phyloP scores from a whole-genome alignment of 768 basidiomycete genomes.

The Naganishia antarctica region DNA sequence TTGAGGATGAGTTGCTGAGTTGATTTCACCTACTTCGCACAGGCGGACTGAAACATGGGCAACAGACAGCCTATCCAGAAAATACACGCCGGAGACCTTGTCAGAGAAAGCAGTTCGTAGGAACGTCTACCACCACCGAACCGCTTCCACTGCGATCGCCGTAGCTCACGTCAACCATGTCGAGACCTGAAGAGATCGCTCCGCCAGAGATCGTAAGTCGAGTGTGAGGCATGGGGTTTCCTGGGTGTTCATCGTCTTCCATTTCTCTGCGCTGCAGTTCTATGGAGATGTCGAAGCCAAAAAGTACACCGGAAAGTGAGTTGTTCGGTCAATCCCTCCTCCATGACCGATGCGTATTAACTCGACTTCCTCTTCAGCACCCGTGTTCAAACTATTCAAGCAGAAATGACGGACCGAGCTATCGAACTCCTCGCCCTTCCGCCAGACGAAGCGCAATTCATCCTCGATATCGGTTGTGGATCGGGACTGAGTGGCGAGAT shows the following conservation, averaged over 20 bases:
- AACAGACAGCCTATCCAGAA: too few species aligned
- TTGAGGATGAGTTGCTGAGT: background rate
- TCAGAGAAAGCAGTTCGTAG: too few species aligned
- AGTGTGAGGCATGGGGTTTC: too few species aligned
- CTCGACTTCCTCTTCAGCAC: conserved; percentile 55
- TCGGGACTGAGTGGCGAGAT: conserved; percentile 96
- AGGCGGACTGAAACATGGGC: too few species aligned
- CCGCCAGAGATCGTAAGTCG: conserved; percentile 83
- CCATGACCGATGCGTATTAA: background rate
- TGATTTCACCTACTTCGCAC: too few species aligned
- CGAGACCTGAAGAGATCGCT: conserved; percentile 78
- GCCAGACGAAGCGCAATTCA: conserved; percentile 69
- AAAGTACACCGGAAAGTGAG: conserved; percentile 93
- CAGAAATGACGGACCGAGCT: conserved; percentile 94
- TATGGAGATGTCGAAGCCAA: conserved; percentile 92
- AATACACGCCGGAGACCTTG: too few species aligned
- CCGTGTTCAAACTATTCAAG: conserved; percentile 92
- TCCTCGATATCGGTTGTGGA: conserved; percentile 95
- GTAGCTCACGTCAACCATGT: too few species aligned
- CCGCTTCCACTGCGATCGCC: too few species aligned
- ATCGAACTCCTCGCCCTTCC: conserved; percentile 83
- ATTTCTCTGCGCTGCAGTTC: conserved; percentile 71
- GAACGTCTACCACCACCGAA: too few species aligned
- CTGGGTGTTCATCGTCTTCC: too few species aligned
- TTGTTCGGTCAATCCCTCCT: too few species aligned